These are phyloP conservation scores for Rhizoclosmatium hyalinum DNA, from an alignment of 371 early-diverging fungal species.

Conservation along the genomic window DNA sequence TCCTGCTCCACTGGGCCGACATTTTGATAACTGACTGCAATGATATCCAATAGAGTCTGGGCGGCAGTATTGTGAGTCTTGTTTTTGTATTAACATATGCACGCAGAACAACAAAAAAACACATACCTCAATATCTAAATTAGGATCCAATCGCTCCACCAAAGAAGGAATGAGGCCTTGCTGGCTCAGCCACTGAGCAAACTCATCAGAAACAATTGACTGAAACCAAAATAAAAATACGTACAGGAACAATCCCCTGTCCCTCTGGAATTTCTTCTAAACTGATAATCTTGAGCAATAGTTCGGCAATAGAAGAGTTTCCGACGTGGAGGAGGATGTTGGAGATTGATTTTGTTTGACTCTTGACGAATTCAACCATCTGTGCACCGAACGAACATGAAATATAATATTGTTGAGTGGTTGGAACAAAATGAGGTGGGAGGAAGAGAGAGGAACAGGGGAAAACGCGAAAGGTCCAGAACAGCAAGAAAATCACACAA, in stretches of 20 bases:
- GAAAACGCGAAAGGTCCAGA: too few species aligned
- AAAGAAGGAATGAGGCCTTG: slow-evolving; percentile 78
- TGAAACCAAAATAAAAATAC: background rate
- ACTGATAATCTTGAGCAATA: slow-evolving; percentile 88
- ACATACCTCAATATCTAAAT: slow-evolving; percentile 31
- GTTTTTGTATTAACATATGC: slow-evolving; percentile 14
- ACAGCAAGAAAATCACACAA: background rate
- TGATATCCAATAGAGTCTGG: slow-evolving; percentile 90
- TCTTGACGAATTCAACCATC: slow-evolving; percentile 48
- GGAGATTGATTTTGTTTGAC: slow-evolving; percentile 40
- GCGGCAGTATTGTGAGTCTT: slow-evolving; percentile 88
- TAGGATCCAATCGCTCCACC: slow-evolving; percentile 81
- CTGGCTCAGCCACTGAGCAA: slow-evolving; percentile 80
- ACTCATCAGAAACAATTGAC: background rate
- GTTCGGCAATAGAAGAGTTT: slow-evolving; percentile 85
- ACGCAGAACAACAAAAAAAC: background rate
- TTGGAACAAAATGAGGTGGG: background rate
- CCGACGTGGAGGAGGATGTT: slow-evolving; percentile 79
- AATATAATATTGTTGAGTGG: background rate
- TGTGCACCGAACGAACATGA: slow-evolving; percentile 23
- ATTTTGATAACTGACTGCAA: slow-evolving; percentile 72
- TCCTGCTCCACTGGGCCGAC: slow-evolving; percentile 41
- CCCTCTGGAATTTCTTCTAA: slow-evolving; percentile 89
- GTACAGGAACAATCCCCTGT: slow-evolving; percentile 75
- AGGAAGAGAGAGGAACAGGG: too few species aligned